phyloP scores from a whole-genome alignment of 2,329 filamentous ascomycete species.

The Aureobasidium sp. region DNA sequence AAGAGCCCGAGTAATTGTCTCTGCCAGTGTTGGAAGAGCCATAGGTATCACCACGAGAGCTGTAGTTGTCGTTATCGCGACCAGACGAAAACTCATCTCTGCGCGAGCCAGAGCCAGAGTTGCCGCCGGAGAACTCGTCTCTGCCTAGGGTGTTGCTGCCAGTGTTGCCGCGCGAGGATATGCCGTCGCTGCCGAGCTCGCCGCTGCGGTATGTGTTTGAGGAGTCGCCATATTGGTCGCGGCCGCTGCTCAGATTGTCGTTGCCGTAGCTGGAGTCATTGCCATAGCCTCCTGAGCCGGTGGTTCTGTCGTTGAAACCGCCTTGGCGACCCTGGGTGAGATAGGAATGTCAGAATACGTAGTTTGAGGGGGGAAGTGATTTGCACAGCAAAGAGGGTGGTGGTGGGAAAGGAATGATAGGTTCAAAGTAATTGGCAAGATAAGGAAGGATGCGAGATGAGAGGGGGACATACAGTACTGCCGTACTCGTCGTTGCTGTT shows the following conservation, averaged over 20 bases:
- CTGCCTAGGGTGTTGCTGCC: background rate
- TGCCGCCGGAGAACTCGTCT: constrained; percentile 1
- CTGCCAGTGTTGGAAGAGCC: constrained; percentile 20
- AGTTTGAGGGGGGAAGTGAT: background rate
- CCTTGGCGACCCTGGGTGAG: background rate
- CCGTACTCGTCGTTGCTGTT: constrained; percentile 8
- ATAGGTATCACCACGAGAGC: constrained; percentile 14
- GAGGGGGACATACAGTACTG: constrained; percentile 3
- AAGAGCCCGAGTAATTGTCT: constrained; percentile 18
- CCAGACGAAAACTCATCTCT: constrained; percentile 15
- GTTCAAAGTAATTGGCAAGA: background rate
- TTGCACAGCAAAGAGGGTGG: background rate
- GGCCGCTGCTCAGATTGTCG: constrained; percentile 1
- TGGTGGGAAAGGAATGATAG: background rate
- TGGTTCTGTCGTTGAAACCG: background rate
- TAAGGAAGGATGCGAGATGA: background rate
- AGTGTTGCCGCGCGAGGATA: background rate
- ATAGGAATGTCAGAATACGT: background rate
- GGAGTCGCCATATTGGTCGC: background rate
- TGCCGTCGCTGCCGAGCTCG: background rate
- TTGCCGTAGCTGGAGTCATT: constrained; percentile 1
- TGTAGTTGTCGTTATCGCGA: background rate
- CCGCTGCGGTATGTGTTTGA: background rate
- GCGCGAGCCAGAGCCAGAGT: constrained; percentile 17
- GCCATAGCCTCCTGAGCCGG: background rate